Evolutionary conservation across 2,329 filamentous ascomycete genomes (phyloP), one percentile per base, ranked within the genome.

Genomic region (Bretziella fagacearum): DNA sequence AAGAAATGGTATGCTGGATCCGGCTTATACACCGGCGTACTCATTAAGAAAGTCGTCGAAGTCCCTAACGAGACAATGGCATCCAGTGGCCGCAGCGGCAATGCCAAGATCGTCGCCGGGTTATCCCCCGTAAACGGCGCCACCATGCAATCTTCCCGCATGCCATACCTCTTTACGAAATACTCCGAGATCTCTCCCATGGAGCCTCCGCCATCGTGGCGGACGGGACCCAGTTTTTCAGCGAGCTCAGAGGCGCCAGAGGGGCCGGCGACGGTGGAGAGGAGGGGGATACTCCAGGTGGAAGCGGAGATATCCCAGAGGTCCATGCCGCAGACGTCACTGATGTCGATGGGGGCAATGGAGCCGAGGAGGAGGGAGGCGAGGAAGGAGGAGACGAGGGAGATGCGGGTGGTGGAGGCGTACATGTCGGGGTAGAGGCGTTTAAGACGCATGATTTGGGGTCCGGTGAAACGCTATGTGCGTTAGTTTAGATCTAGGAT

Each of bases 31-130:
- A 75, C 71, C n/a, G 84, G 79, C 3, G 91, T 96, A 57, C 83
- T 86, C 89, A 96, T 96, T 51, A 98, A 75, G 68, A 96, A 95
- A 3, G 91, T 98, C 1, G 89, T 95, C 25, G 84, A 93, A 1
- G 91, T 98, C 50, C 91, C 91, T 6, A 98, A 74, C 6, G 84
- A 93, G 30, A 96, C 86, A 60, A 96, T 95, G 53, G 87, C 89
- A 58, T 96, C 91, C 29, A 85, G 78, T 1, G 86, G 80, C 4
- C 83, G 78, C 33, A 96, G 71, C 2, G 91, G 91, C 15, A 96
- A 72, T 1, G 86, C 83, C 26, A 96, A 79, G 56, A 98, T 95
- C 1, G 91, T 96, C 1, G 86, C 81, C 20, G 87, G 91, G 64
- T 98, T 98, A 63, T 98, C 91, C 51, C 91, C 91, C 0, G 91